These are phyloP conservation scores for Fraxinus paxiana DNA, from an alignment of 305 asterid genomes.

Conservation along the genomic window DNA sequence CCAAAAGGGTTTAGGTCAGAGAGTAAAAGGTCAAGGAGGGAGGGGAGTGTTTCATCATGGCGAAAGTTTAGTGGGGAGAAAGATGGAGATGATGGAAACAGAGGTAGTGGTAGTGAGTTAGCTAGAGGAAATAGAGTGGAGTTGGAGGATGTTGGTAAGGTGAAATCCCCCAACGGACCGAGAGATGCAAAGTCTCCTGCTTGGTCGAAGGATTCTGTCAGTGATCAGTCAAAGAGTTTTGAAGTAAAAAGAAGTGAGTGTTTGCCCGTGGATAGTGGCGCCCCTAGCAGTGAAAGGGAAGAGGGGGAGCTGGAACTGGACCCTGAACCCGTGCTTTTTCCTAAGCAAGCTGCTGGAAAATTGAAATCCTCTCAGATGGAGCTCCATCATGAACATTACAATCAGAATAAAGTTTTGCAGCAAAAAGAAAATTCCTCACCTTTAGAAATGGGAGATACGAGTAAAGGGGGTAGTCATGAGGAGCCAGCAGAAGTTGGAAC, in stretches of 20 bases:
- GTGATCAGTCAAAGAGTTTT: conserved; percentile 81
- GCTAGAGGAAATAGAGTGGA: conserved; percentile 52
- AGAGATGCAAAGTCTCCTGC: conserved; percentile 79
- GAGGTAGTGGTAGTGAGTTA: conserved; percentile 49
- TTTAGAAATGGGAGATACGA: conserved; percentile 31
- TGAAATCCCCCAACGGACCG: conserved; percentile 58
- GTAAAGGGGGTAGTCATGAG: conserved; percentile 32
- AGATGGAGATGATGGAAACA: conserved; percentile 67
- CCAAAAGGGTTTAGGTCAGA: conserved; percentile 95
- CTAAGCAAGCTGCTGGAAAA: conserved; percentile 40
- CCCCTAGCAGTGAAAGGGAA: conserved; percentile 73
- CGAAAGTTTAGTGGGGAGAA: conserved; percentile 65
- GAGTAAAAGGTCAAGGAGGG: conserved; percentile 85
- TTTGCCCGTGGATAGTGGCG: conserved; percentile 57
- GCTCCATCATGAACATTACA: conserved; percentile 25
- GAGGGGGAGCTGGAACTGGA: conserved; percentile 97
- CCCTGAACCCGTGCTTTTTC: conserved; percentile 42
- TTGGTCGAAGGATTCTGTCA: conserved; percentile 89
- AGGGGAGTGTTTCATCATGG: conserved; percentile 82
- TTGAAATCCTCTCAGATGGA: conserved; percentile 35
- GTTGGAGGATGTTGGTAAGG: conserved; percentile 58
- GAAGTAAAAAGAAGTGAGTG: conserved; percentile 68
- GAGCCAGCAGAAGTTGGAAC: conserved; percentile 40
- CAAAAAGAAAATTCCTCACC: conserved; percentile 28
- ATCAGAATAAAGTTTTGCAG: conserved; percentile 26